Evolutionary conservation across 129 eudicot genomes (phyloP).

Genomic region (Daucus carota): DH1_v3.0 NC_030386.2:39972001-39972500

Average conservation of each 20-base stretch:
- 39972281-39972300: constrained; percentile 18
- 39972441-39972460: constrained; percentile 89
- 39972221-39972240: neutral
- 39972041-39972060: neutral
- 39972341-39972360: neutral
- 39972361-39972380: constrained; percentile 9
- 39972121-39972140: neutral
- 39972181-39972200: neutral
- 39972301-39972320: constrained; percentile 9
- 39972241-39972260: constrained; percentile 24
- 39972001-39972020: neutral
- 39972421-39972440: constrained; percentile 66
- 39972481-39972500: constrained; percentile 60
- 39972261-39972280: constrained; percentile 15
- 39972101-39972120: neutral
- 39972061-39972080: neutral
- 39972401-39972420: constrained; percentile 48
- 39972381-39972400: constrained; percentile 16
- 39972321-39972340: constrained; percentile 17
- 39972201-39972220: neutral
- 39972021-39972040: neutral
- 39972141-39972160: neutral
- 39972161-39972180: neutral
- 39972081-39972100: neutral
- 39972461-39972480: constrained; percentile 31